Evolutionary conservation across 2,329 filamentous ascomycete genomes (phyloP).

Genomic region (Ilyonectria mors-panacis): DNA sequence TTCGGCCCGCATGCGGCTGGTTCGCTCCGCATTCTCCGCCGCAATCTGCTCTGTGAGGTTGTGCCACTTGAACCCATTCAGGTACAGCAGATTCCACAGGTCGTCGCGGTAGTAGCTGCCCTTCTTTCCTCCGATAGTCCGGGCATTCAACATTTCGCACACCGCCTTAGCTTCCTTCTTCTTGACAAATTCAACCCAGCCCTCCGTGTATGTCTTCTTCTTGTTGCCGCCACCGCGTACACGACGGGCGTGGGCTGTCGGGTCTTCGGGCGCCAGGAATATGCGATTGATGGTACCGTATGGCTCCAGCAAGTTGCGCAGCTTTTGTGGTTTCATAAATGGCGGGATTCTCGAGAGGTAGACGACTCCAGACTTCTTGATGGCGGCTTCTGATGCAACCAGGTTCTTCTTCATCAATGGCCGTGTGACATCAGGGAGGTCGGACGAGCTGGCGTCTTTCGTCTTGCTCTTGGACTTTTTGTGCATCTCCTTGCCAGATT

Average conservation of each 20-base stretch:
- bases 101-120: conserved; percentile 87
- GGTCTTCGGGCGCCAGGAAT: conserved; percentile 84
- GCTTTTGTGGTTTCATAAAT: conserved; percentile 88
- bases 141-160: conserved; percentile 82
- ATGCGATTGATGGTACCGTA: conserved; percentile 84
- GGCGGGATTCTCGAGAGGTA: conserved; percentile 89
- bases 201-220: conserved; percentile 85
- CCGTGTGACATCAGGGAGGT: conserved; percentile 65
- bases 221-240: conserved; percentile 85
- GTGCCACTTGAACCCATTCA: conserved; percentile 88
- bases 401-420: conserved; percentile 78
- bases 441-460: conserved; percentile 50
- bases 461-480: conserved; percentile 44
- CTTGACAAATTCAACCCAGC: conserved; percentile 86
- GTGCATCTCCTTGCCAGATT: conserved; percentile 31
- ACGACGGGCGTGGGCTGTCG: conserved; percentile 74
- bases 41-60: conserved; percentile 83
- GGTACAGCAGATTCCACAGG: conserved; percentile 86
- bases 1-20: conserved; percentile 82
- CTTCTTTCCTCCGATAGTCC: conserved; percentile 87
- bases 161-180: conserved; percentile 85
- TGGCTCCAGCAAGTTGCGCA: conserved; percentile 80
- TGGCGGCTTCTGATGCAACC: conserved; percentile 73
- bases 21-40: conserved; percentile 84
- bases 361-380: conserved; percentile 83